Evolutionary conservation across 2,329 filamentous ascomycete genomes (phyloP).

Genomic region (Fusarium xyrophilum): DNA sequence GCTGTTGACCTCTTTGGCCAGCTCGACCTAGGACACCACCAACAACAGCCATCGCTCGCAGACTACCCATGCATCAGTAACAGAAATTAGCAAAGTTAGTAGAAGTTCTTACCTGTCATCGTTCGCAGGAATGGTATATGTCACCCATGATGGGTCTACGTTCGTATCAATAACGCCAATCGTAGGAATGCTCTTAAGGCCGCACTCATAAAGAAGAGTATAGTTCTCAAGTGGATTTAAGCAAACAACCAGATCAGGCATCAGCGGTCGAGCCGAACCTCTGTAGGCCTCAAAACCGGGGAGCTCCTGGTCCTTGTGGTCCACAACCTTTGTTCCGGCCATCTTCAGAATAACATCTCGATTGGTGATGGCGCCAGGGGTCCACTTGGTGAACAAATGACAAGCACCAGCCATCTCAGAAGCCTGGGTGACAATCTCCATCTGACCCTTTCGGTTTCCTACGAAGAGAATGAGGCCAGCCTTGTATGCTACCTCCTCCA

Average conservation of each 20-base stretch:
- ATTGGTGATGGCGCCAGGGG: conserved; percentile 90
- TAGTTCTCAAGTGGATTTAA: conserved; percentile 94
- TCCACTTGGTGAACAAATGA: conserved; percentile 93
- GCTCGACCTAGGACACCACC: conserved; percentile 85
- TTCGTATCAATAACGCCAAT: conserved; percentile 96
- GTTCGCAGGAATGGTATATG: conserved; percentile 95
- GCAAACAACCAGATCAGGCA: conserved; percentile 90
- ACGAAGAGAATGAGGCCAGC: conserved; percentile 91
- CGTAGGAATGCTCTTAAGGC: conserved; percentile 84
- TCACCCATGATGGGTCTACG: conserved; percentile 89
- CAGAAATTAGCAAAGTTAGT: background rate
- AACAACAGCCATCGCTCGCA: conserved; percentile 82
- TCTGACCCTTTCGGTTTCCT: conserved; percentile 83
- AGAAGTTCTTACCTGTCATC: conserved; percentile 76
- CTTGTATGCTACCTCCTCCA: conserved; percentile 81
- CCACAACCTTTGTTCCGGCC: conserved; percentile 75
- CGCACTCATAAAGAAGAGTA: conserved; percentile 89
- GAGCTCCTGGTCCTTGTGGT: conserved; percentile 70
- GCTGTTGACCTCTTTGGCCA: conserved; percentile 76
- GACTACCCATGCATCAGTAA: conserved; percentile 57
- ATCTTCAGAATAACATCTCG: conserved; percentile 83
- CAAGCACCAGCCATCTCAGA: conserved; percentile 79
- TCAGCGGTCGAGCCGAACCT: conserved; percentile 68
- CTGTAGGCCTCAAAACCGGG: conserved; percentile 71
- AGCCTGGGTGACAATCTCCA: conserved; percentile 79